Evolutionary conservation across 371 early-diverging fungal genomes (phyloP).

Genomic region (Batkoa obscura): DNA sequence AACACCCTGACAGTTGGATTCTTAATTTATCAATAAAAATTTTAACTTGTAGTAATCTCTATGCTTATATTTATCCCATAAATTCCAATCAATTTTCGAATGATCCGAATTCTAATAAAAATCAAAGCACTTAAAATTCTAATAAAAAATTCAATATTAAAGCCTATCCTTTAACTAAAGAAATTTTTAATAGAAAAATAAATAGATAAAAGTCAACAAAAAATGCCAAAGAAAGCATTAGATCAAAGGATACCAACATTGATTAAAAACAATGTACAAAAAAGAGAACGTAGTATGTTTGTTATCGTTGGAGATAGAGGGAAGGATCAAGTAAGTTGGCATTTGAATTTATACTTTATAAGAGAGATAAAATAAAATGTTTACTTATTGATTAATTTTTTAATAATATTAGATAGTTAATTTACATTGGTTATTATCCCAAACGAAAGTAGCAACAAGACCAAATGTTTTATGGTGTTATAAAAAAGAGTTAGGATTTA

Average conservation of each 20-base stretch:
- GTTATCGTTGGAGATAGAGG: slow-evolving; percentile 93
- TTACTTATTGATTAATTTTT: background rate
- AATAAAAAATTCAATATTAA: too few relatives aligned
- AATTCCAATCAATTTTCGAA: too few relatives aligned
- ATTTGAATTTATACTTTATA: background rate
- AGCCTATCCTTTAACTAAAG: too few relatives aligned
- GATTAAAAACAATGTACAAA: slow-evolving; percentile 77
- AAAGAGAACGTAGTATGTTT: slow-evolving; percentile 86
- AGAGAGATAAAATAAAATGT: background rate
- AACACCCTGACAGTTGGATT: too few relatives aligned
- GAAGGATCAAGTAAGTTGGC: slow-evolving; percentile 61
- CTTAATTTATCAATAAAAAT: too few relatives aligned
- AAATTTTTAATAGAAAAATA: background rate
- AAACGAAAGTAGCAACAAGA: slow-evolving; percentile 72
- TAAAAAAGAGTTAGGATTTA: slow-evolving; percentile 93
- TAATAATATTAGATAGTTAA: slow-evolving; percentile 52
- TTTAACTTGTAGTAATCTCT: too few relatives aligned
- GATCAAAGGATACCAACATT: slow-evolving; percentile 87
- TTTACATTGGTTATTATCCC: slow-evolving; percentile 87
- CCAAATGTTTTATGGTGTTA: slow-evolving; percentile 97
- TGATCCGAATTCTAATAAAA: too few relatives aligned
- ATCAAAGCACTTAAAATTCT: too few relatives aligned
- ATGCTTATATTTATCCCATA: too few relatives aligned
- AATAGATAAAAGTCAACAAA: background rate
- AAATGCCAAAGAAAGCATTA: slow-evolving; percentile 71